Evolutionary conservation across 2,329 filamentous ascomycete genomes (phyloP).

Genomic region (Stachybotrys chartarum): DNA sequence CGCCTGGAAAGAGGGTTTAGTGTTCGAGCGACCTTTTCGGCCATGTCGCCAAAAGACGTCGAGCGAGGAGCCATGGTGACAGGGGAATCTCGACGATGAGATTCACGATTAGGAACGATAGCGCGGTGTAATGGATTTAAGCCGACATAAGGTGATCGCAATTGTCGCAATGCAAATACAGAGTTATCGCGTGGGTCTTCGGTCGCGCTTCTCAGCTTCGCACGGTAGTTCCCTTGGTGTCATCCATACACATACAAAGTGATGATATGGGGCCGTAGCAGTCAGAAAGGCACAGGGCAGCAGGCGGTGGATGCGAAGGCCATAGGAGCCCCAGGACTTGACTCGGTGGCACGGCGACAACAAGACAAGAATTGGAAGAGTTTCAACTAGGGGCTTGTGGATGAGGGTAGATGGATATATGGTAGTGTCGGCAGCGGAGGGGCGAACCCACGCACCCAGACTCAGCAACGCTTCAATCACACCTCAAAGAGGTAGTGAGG

Average conservation of each 20-base stretch:
- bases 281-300: background rate
- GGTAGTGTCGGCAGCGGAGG: background rate
- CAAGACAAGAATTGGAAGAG: background rate
- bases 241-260: background rate
- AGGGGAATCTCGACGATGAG: background rate
- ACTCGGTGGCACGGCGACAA: background rate
- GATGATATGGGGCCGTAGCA: background rate
- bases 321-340: background rate
- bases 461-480: conserved; percentile 3
- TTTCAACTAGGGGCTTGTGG: background rate
- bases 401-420: background rate
- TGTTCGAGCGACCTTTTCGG: conserved; percentile 23
- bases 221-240: background rate
- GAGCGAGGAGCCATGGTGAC: conserved; percentile 34
- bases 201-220: background rate
- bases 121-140: background rate
- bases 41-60: conserved; percentile 21
- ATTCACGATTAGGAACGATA: background rate
- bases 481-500: background rate
- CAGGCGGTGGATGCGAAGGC: background rate
- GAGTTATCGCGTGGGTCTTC: background rate
- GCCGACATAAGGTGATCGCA: background rate
- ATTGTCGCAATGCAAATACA: background rate
- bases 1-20: conserved; percentile 40
- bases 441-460: background rate